Percentiles rank a stretch among this genome's conserved stretches.
These are phyloP conservation scores for Ampelocalamus luodianensis DNA, from an alignment of 176 grass and related monocot genomes.

Conservation along the genomic window DNA sequence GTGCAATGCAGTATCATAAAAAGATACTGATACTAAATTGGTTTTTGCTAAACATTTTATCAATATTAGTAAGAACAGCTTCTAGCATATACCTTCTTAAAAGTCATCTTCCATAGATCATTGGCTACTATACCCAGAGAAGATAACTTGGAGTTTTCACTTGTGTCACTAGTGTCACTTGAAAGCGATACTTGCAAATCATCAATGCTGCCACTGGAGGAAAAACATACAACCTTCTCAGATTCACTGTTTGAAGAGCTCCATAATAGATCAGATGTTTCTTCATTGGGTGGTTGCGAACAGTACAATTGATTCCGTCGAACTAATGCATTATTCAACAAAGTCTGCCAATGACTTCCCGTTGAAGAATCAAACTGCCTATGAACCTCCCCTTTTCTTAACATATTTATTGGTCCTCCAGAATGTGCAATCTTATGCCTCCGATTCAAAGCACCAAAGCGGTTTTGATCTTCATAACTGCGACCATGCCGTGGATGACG, in stretches of 20 bases:
- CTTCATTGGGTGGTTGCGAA: constrained; percentile 20
- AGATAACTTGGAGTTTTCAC: constrained; percentile 49
- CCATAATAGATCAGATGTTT: constrained; percentile 37
- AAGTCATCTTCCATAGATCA: constrained; percentile 46
- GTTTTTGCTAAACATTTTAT: neutral
- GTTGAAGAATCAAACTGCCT: constrained; percentile 27
- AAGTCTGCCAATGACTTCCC: constrained; percentile 22
- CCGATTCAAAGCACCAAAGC: constrained; percentile 21
- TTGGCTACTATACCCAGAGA: constrained; percentile 26
- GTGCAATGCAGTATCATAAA: neutral
- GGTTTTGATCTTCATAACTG: constrained; percentile 15
- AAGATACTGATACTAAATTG: neutral
- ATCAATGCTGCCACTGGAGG: constrained; percentile 40
- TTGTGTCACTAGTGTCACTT: constrained; percentile 49
- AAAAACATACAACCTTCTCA: constrained; percentile 44
- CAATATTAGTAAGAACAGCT: neutral
- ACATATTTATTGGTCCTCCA: constrained; percentile 1
- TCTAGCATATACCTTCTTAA: constrained; percentile 46
- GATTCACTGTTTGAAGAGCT: constrained; percentile 46
- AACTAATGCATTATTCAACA: constrained; percentile 52
- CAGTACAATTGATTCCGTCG: constrained; percentile 27
- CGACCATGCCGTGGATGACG: neutral
- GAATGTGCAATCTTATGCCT: constrained; percentile 14
- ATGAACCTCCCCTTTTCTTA: constrained; percentile 14
- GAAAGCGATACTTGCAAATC: constrained; percentile 39